Evolutionary conservation across 768 basidiomycete genomes (phyloP).

Genomic region (Phanerodontia chrysosporium): DNA sequence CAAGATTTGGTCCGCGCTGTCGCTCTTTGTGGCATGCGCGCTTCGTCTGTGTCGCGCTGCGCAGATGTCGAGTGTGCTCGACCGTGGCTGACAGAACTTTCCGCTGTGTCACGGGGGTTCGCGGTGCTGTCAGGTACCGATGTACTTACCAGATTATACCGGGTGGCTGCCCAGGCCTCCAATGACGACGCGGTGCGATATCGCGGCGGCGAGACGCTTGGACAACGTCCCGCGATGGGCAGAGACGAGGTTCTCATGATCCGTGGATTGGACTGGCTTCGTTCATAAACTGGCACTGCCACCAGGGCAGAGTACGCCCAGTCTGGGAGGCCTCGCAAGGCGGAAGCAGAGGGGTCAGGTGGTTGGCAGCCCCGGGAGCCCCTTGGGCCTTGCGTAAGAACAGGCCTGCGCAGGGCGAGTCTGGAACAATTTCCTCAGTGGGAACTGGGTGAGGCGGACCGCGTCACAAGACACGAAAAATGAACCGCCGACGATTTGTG

Average conservation of each 20-base stretch:
- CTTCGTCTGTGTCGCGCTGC: neutral
- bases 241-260: neutral
- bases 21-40: neutral
- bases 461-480: neutral
- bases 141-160: neutral
- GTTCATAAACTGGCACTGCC: conserved; percentile 4
- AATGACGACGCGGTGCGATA: neutral
- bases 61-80: neutral
- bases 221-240: neutral
- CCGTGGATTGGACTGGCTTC: neutral
- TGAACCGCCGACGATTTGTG: neutral
- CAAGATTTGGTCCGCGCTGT: neutral
- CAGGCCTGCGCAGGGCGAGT: neutral
- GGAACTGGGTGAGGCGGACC: neutral
- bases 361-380: neutral
- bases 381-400: neutral
- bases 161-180: neutral
- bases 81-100: neutral
- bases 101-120: neutral
- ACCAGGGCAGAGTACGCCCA: neutral
- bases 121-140: neutral
- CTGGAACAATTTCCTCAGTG: neutral
- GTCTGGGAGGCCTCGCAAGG: neutral
- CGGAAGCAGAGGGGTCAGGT: neutral
- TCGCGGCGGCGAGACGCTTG: neutral